Percentiles rank a stretch among this genome's conserved stretches.
Evolutionary conservation across 2,329 filamentous ascomycete species (phyloP).

Genomic region (Cucurbitaria berberidis): DNA sequence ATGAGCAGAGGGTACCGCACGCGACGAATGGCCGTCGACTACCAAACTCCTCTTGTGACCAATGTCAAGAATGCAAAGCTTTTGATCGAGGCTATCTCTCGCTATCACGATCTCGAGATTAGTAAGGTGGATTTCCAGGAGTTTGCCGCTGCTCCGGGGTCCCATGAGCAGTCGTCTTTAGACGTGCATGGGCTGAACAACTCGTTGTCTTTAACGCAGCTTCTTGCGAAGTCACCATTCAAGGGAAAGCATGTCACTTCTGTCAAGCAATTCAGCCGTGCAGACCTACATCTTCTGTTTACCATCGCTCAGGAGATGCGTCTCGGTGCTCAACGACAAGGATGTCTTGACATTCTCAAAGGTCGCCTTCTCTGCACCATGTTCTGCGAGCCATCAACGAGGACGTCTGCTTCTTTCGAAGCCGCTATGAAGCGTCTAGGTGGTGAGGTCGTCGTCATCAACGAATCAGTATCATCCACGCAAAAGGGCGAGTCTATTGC

Average conservation of each 20-base stretch:
- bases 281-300: slow-evolving; percentile 91
- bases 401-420: slow-evolving; percentile 95
- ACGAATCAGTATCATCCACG: slow-evolving; percentile 84
- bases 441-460: slow-evolving; percentile 80
- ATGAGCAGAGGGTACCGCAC: slow-evolving; percentile 98
- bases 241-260: slow-evolving; percentile 90
- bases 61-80: slow-evolving; percentile 99
- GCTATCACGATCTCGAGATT: slow-evolving; percentile 85
- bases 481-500: slow-evolving; percentile 94
- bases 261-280: slow-evolving; percentile 85
- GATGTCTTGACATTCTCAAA: slow-evolving; percentile 84
- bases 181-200: slow-evolving; percentile 62
- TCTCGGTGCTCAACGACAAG: slow-evolving; percentile 88
- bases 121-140: slow-evolving; percentile 88
- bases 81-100: slow-evolving; percentile 88
- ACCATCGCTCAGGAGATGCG: slow-evolving; percentile 98
- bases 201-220: slow-evolving; percentile 66
- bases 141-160: slow-evolving; percentile 59
- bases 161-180: slow-evolving; percentile 33
- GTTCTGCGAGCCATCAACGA: slow-evolving; percentile 97
- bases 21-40: slow-evolving; percentile 95
- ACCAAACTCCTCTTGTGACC: slow-evolving; percentile 95
- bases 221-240: slow-evolving; percentile 83
- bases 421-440: slow-evolving; percentile 98
- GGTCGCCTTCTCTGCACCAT: slow-evolving; percentile 87